phyloP scores from a whole-genome alignment of 75 land plant species.

The Pinus tabuliformis region DNA sequence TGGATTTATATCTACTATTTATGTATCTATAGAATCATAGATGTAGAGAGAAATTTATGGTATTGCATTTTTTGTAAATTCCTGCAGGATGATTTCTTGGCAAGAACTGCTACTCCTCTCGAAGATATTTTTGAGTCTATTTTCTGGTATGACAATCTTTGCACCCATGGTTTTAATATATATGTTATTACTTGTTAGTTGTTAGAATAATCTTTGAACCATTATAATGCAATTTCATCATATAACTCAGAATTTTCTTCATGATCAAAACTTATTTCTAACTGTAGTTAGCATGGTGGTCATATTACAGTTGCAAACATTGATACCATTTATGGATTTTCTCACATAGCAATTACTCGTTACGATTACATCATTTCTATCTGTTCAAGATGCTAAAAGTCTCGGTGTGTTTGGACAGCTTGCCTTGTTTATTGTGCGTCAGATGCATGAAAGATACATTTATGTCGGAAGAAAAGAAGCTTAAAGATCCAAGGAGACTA shows the following conservation, averaged over 20 bases:
- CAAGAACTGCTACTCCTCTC: conserved; percentile 85
- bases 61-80: conserved; percentile 4
- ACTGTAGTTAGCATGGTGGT: neutral
- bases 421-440: conserved; percentile 71
- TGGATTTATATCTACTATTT: no score
- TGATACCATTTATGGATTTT: neutral
- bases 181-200: neutral
- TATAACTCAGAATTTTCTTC: neutral
- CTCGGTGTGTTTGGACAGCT: conserved; percentile 33
- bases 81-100: conserved; percentile 90
- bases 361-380: neutral
- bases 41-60: no score
- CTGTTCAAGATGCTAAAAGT: neutral
- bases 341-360: neutral
- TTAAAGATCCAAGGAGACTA: conserved; percentile 75
- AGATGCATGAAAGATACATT: conserved; percentile 82
- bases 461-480: conserved; percentile 52
- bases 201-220: neutral
- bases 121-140: conserved; percentile 75
- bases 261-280: neutral
- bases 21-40: no score
- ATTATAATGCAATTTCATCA: neutral
- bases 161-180: neutral
- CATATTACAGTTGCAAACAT: neutral
- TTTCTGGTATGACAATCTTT: conserved; percentile 52